phyloP scores from a whole-genome alignment of 2,329 filamentous ascomycete species.

The Fusarium veterinarium region DNA sequence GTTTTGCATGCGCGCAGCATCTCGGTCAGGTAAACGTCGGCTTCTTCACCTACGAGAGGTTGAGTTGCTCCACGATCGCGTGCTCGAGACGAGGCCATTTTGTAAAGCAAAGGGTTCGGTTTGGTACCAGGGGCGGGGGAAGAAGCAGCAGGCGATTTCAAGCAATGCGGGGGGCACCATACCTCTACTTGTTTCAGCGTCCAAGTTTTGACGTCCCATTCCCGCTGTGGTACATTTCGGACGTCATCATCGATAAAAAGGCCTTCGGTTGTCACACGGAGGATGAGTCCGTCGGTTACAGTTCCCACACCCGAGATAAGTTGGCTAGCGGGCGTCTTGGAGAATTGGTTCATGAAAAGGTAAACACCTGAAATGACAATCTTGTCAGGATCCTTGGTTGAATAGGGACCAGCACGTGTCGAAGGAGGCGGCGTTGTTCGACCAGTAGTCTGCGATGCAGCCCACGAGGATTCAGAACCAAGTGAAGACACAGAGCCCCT shows the following conservation, averaged over 20 bases:
- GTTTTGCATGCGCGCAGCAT: constrained; percentile 73
- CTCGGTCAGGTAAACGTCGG: constrained; percentile 71
- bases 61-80: constrained; percentile 63
- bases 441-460: constrained; percentile 84
- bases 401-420: constrained; percentile 79
- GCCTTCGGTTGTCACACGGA: constrained; percentile 92
- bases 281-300: constrained; percentile 91
- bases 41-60: constrained; percentile 71
- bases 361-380: constrained; percentile 96
- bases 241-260: constrained; percentile 98
- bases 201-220: constrained; percentile 99
- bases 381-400: constrained; percentile 92
- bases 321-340: constrained; percentile 89
- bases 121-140: constrained; percentile 54
- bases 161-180: constrained; percentile 77
- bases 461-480: constrained; percentile 85
- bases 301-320: constrained; percentile 84
- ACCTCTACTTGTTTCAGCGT: constrained; percentile 93
- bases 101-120: constrained; percentile 59
- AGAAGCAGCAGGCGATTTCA: constrained; percentile 58
- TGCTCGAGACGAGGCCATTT: constrained; percentile 58
- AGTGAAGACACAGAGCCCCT: constrained; percentile 76
- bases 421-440: constrained; percentile 86
- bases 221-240: constrained; percentile 88
- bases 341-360: constrained; percentile 88